Evolutionary conservation across 1,284 basidiomycete genomes (phyloP).

Genomic region (Vanrija sp.): DNA sequence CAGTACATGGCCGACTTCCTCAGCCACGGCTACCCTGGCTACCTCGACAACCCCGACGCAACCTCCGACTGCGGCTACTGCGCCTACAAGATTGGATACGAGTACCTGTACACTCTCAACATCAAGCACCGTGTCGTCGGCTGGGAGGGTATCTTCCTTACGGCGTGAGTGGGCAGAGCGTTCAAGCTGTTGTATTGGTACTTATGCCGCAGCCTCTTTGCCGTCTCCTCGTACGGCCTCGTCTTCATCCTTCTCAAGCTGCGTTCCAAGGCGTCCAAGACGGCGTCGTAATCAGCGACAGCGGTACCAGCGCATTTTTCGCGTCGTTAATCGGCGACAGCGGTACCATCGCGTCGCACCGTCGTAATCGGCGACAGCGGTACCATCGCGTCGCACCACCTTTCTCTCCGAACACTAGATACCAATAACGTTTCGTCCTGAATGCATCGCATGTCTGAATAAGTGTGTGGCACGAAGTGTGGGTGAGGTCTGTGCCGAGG

Average conservation of each 20-base stretch:
- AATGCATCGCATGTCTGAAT: no score
- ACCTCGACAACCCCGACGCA: conserved; percentile 7
- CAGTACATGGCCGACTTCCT: conserved; percentile 13
- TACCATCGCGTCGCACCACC: no score
- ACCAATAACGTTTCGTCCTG: no score
- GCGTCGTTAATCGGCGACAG: not conserved
- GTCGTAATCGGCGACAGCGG: no score
- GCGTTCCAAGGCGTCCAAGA: not conserved
- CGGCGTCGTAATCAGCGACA: not conserved
- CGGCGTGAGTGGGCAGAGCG: conserved; percentile 5
- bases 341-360: no score
- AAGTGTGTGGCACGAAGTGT: no score
- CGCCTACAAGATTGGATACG: conserved; percentile 12
- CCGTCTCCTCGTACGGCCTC: conserved; percentile 8
- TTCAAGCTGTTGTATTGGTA: no score
- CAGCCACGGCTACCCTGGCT: not conserved
- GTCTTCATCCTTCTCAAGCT: conserved; percentile 13
- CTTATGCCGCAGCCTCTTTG: conserved; percentile 6
- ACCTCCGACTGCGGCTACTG: conserved; percentile 21
- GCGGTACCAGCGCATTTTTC: no score
- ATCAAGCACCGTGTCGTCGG: conserved; percentile 11
- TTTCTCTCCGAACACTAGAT: no score
- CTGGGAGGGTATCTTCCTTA: conserved; percentile 19
- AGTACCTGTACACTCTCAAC: conserved; percentile 23
- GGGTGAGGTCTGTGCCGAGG: no score